phyloP scores from a whole-genome alignment of 805 yeast genomes.

The Ogataea paraovalis region DNA sequence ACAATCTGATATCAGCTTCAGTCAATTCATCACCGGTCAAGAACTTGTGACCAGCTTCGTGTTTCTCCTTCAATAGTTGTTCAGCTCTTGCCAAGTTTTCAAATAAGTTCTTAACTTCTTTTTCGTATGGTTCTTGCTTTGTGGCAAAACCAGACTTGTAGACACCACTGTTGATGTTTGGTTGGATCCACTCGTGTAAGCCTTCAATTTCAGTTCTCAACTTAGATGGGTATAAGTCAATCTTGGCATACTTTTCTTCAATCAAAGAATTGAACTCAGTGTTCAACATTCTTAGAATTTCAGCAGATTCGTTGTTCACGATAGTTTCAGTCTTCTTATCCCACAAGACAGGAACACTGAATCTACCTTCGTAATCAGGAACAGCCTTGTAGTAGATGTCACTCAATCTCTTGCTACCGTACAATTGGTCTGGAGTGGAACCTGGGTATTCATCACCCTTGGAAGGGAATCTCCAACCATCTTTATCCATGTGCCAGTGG shows the following conservation, averaged over 20 bases:
- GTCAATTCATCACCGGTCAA: conserved; percentile 67
- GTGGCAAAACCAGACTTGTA: conserved; percentile 91
- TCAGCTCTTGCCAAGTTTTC: conserved; percentile 68
- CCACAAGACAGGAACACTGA: conserved; percentile 93
- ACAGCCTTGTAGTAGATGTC: conserved; percentile 74
- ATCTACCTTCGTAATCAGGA: conserved; percentile 74
- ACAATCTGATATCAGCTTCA: conserved; percentile 87
- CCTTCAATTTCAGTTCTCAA: conserved; percentile 63
- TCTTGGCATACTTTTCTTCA: conserved; percentile 41
- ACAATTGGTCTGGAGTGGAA: conserved; percentile 55
- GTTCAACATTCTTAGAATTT: conserved; percentile 80
- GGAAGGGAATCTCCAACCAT: conserved; percentile 82
- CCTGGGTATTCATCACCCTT: conserved; percentile 41
- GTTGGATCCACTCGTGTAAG: conserved; percentile 77
- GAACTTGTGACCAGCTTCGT: conserved; percentile 33
- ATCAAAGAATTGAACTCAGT: conserved; percentile 64
- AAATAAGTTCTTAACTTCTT: conserved; percentile 61
- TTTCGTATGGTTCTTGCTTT: conserved; percentile 75
- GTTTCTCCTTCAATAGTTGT: conserved; percentile 45
- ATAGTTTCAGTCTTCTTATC: conserved; percentile 78
- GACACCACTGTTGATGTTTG: conserved; percentile 85
- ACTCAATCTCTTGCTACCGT: conserved; percentile 56
- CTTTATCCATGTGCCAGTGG: conserved; percentile 82
- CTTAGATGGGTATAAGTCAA: conserved; percentile 61
- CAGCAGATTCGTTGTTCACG: conserved; percentile 89